Evolutionary conservation across 2,329 filamentous ascomycete genomes (phyloP), one percentile per base, ranked within the genome.

Genomic region (Aspergillus unguis): DNA sequence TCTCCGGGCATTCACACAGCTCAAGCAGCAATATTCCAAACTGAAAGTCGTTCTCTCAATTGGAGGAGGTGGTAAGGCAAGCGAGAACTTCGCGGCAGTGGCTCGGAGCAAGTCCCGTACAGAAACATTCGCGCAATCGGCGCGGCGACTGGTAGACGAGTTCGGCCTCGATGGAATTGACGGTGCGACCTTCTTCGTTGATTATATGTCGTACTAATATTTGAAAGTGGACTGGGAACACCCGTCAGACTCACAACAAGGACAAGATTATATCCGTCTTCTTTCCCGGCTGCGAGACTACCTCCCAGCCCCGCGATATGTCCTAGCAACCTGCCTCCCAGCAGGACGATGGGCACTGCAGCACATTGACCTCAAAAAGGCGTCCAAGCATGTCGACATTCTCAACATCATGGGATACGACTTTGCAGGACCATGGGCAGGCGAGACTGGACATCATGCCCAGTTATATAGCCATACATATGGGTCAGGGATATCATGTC

Each of bases 321-420:
- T 87, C 7, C 72, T 94, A 27, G 87, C 87, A 7, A 85, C 87
- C 35, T 86, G 86, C 32, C 79, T 94, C 4, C 87, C 89, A 3
- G 86, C 85, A 8, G 82, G 79, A 37, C 78, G 82, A 65, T 81
- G 82, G 72, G 79, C 85, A 0, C 74, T 94, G 50, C 81, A 83
- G 61, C 79, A 86, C 63, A 87, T 92, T 65, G 82, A 91, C 65
- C 74, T 92, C 8, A 73, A 70, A 25, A 74, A 77, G 52, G 82
- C 85, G 8, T 79, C 85, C 45, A 73, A 81, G 42, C 85, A 88
- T 60, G 77, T 94, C 33, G 87, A 92, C 69, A 80, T 85, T 57
- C 74, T 94, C 67, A 92, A 92, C 67, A 74, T 94, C 33, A 90
- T 87, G 81, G 82, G 88, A 1, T 94, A 91, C 70, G 88, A 94